phyloP scores from a whole-genome alignment of 2,329 filamentous ascomycete genomes.

The Elsinoe fawcettii region DNA sequence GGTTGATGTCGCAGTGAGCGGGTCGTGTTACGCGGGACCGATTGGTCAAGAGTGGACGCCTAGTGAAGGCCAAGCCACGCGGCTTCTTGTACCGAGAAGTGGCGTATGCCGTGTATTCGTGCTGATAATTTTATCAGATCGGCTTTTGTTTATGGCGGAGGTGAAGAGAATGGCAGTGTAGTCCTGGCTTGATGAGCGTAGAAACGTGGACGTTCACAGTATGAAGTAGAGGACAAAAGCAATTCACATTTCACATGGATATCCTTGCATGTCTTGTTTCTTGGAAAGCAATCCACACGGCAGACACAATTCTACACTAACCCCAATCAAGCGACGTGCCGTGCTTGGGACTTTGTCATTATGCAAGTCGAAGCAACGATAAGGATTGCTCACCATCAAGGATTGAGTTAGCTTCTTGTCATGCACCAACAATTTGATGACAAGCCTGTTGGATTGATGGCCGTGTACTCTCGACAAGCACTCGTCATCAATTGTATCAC shows the following conservation, averaged over 20 bases:
- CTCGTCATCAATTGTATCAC: neutral
- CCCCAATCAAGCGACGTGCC: neutral
- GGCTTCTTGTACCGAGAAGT: neutral
- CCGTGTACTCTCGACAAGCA: neutral
- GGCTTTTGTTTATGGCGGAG: neutral
- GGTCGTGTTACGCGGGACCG: slow-evolving; percentile 1
- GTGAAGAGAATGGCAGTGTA: neutral
- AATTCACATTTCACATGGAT: neutral
- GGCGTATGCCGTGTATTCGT: neutral
- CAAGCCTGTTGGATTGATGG: neutral
- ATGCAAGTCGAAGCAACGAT: neutral
- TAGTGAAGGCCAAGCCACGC: neutral
- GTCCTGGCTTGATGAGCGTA: neutral
- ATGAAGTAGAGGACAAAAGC: neutral
- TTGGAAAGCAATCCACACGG: slow-evolving; percentile 1
- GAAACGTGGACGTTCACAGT: neutral
- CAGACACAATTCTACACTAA: neutral
- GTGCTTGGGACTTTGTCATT: neutral
- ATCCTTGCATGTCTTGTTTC: neutral
- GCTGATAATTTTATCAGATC: neutral
- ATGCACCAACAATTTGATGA: neutral
- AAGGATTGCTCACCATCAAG: neutral
- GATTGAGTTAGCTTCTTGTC: neutral
- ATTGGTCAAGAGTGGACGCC: neutral
- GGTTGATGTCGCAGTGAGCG: slow-evolving; percentile 1